phyloP scores from a whole-genome alignment of 495 filamentous ascomycete species.

The Filosporella fistucella region DNA sequence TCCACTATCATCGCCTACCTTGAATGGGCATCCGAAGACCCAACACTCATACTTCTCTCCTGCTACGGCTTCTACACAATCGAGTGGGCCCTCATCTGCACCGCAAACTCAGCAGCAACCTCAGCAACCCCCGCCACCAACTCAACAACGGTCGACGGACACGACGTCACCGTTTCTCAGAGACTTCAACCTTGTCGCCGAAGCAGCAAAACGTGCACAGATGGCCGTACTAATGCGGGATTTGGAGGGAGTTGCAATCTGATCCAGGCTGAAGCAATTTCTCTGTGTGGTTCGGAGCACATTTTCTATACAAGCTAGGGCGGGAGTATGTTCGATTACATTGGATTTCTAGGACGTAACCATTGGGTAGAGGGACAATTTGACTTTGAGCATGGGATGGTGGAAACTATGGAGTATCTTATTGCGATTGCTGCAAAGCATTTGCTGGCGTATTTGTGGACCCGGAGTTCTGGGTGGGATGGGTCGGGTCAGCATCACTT shows the following conservation, averaged over 20 bases:
- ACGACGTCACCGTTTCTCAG: slow-evolving; percentile 60
- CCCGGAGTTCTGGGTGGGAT: too few relatives aligned
- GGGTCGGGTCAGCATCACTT: too few relatives aligned
- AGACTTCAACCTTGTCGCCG: slow-evolving; percentile 85
- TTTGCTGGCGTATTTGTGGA: neutral
- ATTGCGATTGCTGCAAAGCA: slow-evolving; percentile 1
- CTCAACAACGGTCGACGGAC: slow-evolving; percentile 25
- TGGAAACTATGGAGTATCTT: too few relatives aligned
- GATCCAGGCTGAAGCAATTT: too few relatives aligned
- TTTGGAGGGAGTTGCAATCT: slow-evolving; percentile 64
- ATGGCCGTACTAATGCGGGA: slow-evolving; percentile 84
- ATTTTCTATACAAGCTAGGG: too few relatives aligned
- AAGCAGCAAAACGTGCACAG: slow-evolving; percentile 90
- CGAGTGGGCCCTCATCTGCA: slow-evolving; percentile 6
- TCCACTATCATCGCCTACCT: slow-evolving; percentile 20
- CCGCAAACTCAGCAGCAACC: slow-evolving; percentile 2
- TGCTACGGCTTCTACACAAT: slow-evolving; percentile 1
- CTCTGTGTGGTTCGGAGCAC: too few relatives aligned
- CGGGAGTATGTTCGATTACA: too few relatives aligned
- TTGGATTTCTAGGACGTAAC: too few relatives aligned
- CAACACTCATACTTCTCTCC: slow-evolving; percentile 20
- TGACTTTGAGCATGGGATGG: too few relatives aligned
- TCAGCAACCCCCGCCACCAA: slow-evolving; percentile 4
- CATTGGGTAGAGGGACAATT: too few relatives aligned
- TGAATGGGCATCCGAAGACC: slow-evolving; percentile 8